Evolutionary conservation across 495 filamentous ascomycete species (phyloP).

Genomic region (Delitschia confertaspora): DNA sequence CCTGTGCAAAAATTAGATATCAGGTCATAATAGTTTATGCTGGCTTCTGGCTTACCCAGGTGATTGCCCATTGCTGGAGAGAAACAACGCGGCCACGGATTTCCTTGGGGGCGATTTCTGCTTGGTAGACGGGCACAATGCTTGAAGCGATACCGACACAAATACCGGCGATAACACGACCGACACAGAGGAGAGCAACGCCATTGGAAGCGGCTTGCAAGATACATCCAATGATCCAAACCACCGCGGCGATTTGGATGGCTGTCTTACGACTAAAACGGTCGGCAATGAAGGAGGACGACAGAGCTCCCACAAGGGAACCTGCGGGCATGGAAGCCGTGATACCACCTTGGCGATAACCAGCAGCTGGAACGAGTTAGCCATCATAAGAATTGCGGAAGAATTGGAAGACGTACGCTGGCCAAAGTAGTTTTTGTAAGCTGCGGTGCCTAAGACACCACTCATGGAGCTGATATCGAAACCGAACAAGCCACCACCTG

Average conservation of each 20-base stretch:
- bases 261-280: slow-evolving; percentile 57
- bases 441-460: slow-evolving; percentile 53
- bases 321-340: slow-evolving; percentile 66
- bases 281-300: slow-evolving; percentile 59
- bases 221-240: slow-evolving; percentile 60
- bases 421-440: slow-evolving; percentile 54
- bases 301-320: slow-evolving; percentile 61
- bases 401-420: slow-evolving; percentile 32
- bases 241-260: slow-evolving; percentile 58
- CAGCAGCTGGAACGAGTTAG: slow-evolving; percentile 28
- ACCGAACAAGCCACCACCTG: slow-evolving; percentile 61
- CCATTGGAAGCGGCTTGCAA: slow-evolving; percentile 53
- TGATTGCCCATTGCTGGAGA: slow-evolving; percentile 69
- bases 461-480: slow-evolving; percentile 68
- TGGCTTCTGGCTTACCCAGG: slow-evolving; percentile 40
- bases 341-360: slow-evolving; percentile 53
- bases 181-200: slow-evolving; percentile 56
- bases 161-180: slow-evolving; percentile 62
- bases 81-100: slow-evolving; percentile 70
- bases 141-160: slow-evolving; percentile 68
- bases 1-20: slow-evolving; percentile 3
- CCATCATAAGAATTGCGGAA: not conserved
- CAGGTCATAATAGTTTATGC: not conserved
- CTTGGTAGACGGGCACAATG: slow-evolving; percentile 69
- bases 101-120: slow-evolving; percentile 69